phyloP scores from a whole-genome alignment of 2,329 filamentous ascomycete genomes.

The Calonectria montana region DNA sequence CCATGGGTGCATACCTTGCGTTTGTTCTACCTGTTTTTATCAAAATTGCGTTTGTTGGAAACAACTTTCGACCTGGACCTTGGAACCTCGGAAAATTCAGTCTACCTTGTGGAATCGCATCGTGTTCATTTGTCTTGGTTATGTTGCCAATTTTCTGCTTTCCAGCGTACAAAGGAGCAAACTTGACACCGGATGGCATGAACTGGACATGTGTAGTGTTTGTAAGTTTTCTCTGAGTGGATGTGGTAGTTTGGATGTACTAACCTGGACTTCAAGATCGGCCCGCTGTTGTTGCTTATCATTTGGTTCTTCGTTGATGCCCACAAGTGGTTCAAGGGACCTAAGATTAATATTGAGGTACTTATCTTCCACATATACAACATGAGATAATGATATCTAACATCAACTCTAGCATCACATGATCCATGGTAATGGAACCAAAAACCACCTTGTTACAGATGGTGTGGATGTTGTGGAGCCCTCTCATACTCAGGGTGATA shows the following conservation, averaged over 20 bases:
- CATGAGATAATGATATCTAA: neutral
- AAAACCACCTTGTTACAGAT: neutral
- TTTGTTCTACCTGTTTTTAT: conserved; percentile 26
- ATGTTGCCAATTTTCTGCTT: conserved; percentile 31
- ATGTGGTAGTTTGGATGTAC: neutral
- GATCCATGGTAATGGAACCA: neutral
- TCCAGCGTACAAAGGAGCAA: neutral
- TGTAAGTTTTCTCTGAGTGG: neutral
- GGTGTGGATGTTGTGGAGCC: conserved; percentile 17
- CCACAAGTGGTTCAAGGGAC: conserved; percentile 28
- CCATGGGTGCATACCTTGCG: conserved; percentile 22
- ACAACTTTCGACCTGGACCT: conserved; percentile 25
- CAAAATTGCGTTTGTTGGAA: conserved; percentile 24
- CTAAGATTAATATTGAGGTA: conserved; percentile 25
- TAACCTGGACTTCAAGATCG: neutral
- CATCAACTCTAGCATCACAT: conserved; percentile 9
- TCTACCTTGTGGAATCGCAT: conserved; percentile 9
- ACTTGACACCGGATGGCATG: conserved; percentile 24
- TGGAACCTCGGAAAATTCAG: conserved; percentile 26
- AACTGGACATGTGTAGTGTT: conserved; percentile 27
- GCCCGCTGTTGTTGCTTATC: conserved; percentile 1
- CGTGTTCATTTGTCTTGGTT: conserved; percentile 16
- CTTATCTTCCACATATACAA: neutral
- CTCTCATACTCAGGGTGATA: neutral
- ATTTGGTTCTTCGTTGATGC: conserved; percentile 28